These are phyloP conservation scores for Lolium perenne DNA, from an alignment of 176 grass and related monocot species.

Conservation along the genomic window DNA sequence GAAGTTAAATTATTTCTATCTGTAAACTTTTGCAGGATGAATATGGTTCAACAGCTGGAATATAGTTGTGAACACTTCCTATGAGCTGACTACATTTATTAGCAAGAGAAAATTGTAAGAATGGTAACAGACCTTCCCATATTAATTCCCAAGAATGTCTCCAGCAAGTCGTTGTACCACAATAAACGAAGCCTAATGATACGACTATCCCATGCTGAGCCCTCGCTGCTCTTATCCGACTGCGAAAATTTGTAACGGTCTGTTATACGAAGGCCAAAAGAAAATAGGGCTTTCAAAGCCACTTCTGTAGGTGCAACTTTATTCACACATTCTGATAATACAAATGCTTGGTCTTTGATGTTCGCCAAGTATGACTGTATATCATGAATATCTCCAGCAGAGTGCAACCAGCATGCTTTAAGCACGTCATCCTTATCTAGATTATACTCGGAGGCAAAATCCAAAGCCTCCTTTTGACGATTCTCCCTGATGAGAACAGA, in stretches of 20 bases:
- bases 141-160: constrained; percentile 96
- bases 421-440: constrained; percentile 90
- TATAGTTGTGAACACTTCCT: constrained; percentile 35
- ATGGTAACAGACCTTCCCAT: constrained; percentile 82
- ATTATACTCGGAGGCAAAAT: constrained; percentile 65
- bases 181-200: constrained; percentile 79
- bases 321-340: constrained; percentile 91
- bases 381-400: constrained; percentile 57
- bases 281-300: constrained; percentile 79
- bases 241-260: constrained; percentile 72
- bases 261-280: constrained; percentile 79
- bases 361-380: constrained; percentile 74
- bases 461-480: constrained; percentile 70
- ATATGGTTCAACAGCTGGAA: constrained; percentile 30
- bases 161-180: constrained; percentile 76
- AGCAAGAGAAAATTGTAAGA: constrained; percentile 45
- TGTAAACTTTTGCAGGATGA: constrained; percentile 21
- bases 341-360: constrained; percentile 83
- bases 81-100: constrained; percentile 6
- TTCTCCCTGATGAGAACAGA: constrained; percentile 63
- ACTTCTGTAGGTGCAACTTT: constrained; percentile 75
- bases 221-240: constrained; percentile 47
- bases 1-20: constrained; percentile 30
- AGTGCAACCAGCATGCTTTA: constrained; percentile 83
- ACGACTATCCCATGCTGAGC: constrained; percentile 64